Base-by-base conservation (phyloP, 495 filamentous ascomycete species). In the Chaetomidium leptoderma region DNA sequence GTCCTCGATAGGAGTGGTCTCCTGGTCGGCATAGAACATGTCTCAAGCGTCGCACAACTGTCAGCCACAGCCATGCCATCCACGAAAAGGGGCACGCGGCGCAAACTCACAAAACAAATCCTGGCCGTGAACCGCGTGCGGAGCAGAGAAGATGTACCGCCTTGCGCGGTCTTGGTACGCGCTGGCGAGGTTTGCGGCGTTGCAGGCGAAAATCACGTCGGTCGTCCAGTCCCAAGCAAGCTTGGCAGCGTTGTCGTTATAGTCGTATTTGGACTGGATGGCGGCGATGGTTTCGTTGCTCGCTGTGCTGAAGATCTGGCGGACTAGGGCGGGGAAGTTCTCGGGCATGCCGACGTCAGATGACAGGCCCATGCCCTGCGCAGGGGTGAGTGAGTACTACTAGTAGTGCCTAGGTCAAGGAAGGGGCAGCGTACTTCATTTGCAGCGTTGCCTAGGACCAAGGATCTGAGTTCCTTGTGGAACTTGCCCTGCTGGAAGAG, bases 181-280 rank as follows among this genome's bases (percentile, higher is more conserved):
- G 7, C 13, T 30, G 0, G 48, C 56, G 1, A 59, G 8, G 21
- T 53, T 53, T 16, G 6, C 17, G n/a, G 19, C 37, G 11, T 59
- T 59, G 27, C 56, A 53, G 17, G 56, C 56, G 14, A 59, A 59
- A 6, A 59, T 37, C 8, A 30, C 48, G 27, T 59, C 56, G 1
- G 56, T 59, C 2, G 56, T 59, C 56, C 56, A 59, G 21, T 59
- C 56, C 56, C 56, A 59, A 5, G 56, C 56, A 48, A 59, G 6
- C 33, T 53, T 23, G 3, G n/a, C 11, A n/a, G 24, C 35, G 39
- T 35, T 2, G 5, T 39, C 48, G 3, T 37, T 10, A 27, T 13
- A 19, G 10, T 51, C 24, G 27, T 52, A 58, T 14, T 17, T 2
- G 36, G 10, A 3, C 16, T 27, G 35, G 11, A 52, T 30, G 11